Evolutionary conservation across 129 eudicot species (phyloP).

Genomic region (Lactuca saligna): DNA sequence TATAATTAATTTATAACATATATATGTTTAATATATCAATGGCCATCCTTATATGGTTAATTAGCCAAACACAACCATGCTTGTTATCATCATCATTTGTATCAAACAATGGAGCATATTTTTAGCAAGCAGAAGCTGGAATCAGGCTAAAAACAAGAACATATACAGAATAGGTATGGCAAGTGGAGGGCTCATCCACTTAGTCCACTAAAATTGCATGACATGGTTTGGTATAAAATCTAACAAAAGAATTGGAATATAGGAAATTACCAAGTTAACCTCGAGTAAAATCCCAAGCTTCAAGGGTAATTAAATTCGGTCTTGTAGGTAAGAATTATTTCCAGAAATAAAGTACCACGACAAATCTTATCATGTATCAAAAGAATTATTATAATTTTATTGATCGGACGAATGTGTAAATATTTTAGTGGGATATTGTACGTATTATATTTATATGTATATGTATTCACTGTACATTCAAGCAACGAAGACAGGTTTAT

Average conservation of each 20-base stretch:
- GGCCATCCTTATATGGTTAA: no score
- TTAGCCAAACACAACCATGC: no score
- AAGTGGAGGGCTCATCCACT: no score
- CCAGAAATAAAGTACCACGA: background rate
- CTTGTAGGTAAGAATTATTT: background rate
- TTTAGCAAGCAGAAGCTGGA: no score
- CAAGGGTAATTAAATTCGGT: background rate
- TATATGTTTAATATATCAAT: no score
- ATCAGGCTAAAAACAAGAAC: no score
- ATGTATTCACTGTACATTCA: background rate
- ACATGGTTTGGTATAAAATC: background rate
- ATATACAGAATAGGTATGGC: no score
- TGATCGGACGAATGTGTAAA: background rate
- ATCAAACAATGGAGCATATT: no score
- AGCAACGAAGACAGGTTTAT: conserved; percentile 17
- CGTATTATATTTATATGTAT: conserved; percentile 1
- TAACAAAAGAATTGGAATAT: background rate
- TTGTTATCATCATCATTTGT: no score
- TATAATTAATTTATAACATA: no score
- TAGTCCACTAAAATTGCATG: background rate
- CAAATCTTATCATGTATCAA: background rate
- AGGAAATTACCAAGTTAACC: background rate
- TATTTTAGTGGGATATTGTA: background rate
- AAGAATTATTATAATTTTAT: no score
- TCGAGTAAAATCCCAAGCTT: background rate